phyloP scores from a whole-genome alignment of 164 flowering plant species.

The Aristolochia californica region DNA sequence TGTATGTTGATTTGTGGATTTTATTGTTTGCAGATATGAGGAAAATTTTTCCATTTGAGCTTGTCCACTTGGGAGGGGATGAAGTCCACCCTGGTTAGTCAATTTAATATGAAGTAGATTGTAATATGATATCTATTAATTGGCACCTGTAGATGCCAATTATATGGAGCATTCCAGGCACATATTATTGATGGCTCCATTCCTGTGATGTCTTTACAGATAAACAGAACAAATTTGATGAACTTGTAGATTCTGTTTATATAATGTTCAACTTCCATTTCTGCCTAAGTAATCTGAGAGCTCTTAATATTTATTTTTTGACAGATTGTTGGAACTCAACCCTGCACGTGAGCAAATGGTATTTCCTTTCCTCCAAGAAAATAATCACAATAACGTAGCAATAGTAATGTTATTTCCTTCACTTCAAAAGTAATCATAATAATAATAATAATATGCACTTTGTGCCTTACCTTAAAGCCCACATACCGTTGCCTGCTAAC shows the following conservation, averaged over 20 bases:
- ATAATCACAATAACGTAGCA: not conserved
- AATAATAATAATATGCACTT: too few relatives aligned
- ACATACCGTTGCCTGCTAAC: too few relatives aligned
- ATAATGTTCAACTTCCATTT: not conserved
- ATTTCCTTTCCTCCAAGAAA: conserved; percentile 7
- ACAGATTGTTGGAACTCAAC: conserved; percentile 90
- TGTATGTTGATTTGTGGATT: not conserved
- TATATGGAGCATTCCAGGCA: not conserved
- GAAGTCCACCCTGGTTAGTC: conserved; percentile 83
- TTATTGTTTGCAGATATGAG: conserved; percentile 55
- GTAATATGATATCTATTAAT: not conserved
- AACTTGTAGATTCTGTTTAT: not conserved
- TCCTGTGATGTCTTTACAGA: too few relatives aligned
- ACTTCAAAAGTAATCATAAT: too few relatives aligned
- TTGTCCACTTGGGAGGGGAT: conserved; percentile 96
- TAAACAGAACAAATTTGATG: too few relatives aligned
- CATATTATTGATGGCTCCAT: not conserved
- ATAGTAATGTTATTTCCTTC: too few relatives aligned
- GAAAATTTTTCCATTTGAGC: conserved; percentile 86
- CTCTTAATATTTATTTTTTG: conserved; percentile 12
- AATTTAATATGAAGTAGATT: not conserved
- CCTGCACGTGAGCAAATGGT: conserved; percentile 78
- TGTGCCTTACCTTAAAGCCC: too few relatives aligned
- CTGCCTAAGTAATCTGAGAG: not conserved
- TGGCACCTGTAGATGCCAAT: not conserved